Evolutionary conservation across 192 early-diverging fungal species (phyloP).

Genomic region (Backusella tarrabulga): DNA sequence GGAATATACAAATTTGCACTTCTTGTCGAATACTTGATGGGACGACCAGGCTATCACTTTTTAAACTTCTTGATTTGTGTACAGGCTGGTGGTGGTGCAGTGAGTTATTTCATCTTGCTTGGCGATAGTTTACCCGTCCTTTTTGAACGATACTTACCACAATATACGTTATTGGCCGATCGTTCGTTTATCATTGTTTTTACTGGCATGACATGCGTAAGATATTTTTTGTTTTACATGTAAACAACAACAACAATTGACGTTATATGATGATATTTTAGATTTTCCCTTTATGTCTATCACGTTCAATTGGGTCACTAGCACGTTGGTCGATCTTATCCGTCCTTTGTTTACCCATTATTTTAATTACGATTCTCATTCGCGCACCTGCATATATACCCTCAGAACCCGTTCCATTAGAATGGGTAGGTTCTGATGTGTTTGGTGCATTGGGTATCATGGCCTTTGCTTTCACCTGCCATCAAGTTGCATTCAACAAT

Average conservation of each 20-base stretch:
- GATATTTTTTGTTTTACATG: not conserved
- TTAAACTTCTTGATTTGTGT: conserved; percentile 58
- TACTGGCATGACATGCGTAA: conserved; percentile 25
- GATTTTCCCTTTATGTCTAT: conserved; percentile 63
- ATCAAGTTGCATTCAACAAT: conserved; percentile 63
- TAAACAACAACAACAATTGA: not conserved
- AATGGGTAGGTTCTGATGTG: conserved; percentile 54
- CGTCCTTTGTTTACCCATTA: conserved; percentile 59
- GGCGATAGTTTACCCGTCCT: conserved; percentile 50
- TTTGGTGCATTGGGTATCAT: conserved; percentile 66
- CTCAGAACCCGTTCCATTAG: conserved; percentile 44
- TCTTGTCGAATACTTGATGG: conserved; percentile 52
- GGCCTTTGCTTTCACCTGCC: conserved; percentile 66
- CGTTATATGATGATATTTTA: conserved; percentile 3
- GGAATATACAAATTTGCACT: conserved; percentile 58
- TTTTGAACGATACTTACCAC: conserved; percentile 31
- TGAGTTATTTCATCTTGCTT: conserved; percentile 60
- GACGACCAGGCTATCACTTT: conserved; percentile 50
- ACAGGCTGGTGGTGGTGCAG: conserved; percentile 55
- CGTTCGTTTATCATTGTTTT: conserved; percentile 38
- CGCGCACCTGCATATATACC: conserved; percentile 53
- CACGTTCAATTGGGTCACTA: conserved; percentile 60
- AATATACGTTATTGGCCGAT: conserved; percentile 22
- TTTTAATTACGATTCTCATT: conserved; percentile 57
- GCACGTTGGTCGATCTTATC: conserved; percentile 58